A percentile compares a stretch with the other conserved stretches of the same genome.
Conservation (phyloP, 495 filamentous ascomycete species). For the Darksidea phi region DNA sequence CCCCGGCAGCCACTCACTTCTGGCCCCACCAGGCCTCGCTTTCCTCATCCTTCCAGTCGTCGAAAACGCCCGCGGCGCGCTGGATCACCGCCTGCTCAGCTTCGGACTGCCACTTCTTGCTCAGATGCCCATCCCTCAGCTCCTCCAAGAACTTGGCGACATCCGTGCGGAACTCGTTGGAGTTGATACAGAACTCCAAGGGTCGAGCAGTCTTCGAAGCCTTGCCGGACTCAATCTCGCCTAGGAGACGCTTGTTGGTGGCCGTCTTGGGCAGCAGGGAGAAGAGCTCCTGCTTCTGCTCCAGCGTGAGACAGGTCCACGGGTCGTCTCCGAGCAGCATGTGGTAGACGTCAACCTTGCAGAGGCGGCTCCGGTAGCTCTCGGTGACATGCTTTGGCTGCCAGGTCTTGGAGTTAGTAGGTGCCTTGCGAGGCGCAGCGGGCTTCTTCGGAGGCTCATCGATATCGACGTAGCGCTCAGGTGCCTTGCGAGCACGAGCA, state of each 20-base stretch:
- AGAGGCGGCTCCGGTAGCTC: slow-evolving; percentile 55
- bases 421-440: slow-evolving; percentile 17
- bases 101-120: slow-evolving; percentile 63
- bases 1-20: slow-evolving; percentile 37
- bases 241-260: neutral
- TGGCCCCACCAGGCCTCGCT: slow-evolving; percentile 72
- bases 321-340: slow-evolving; percentile 26
- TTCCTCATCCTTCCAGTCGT: slow-evolving; percentile 63
- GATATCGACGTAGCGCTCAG: slow-evolving; percentile 6
- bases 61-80: slow-evolving; percentile 66
- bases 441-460: slow-evolving; percentile 11
- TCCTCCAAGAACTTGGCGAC: slow-evolving; percentile 60
- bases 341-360: slow-evolving; percentile 58
- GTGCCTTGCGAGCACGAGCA: slow-evolving; percentile 15
- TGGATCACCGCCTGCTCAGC: slow-evolving; percentile 62
- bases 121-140: slow-evolving; percentile 60
- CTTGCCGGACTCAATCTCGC: neutral
- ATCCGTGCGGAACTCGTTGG: slow-evolving; percentile 54
- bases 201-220: slow-evolving; percentile 38
- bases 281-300: slow-evolving; percentile 1
- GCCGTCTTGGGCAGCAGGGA: neutral
- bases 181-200: slow-evolving; percentile 48
- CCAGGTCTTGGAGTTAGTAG: slow-evolving; percentile 40
- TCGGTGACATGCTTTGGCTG: slow-evolving; percentile 54
- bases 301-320: neutral